These are phyloP conservation scores for Aphanomyces euteiches DNA, from an alignment of 352 stramenopile genomes.

Conservation along the genomic window DNA sequence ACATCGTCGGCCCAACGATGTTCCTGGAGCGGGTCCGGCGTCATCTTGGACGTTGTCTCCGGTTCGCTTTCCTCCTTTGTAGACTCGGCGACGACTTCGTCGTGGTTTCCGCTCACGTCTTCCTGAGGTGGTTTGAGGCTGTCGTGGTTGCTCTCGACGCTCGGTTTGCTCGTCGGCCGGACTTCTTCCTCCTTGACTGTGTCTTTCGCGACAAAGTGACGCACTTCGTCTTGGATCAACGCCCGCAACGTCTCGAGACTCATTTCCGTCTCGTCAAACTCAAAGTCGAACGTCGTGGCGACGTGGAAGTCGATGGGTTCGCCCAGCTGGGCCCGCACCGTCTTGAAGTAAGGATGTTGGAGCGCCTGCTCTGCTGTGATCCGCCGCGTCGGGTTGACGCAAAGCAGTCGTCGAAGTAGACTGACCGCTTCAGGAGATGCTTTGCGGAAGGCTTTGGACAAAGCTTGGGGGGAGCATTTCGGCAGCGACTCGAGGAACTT, in stretches of 20 bases:
- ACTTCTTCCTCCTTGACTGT: not conserved
- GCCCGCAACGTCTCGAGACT: constrained; percentile 52
- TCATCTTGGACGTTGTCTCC: constrained; percentile 34
- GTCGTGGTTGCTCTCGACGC: constrained; percentile 38
- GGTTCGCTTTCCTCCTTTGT: constrained; percentile 33
- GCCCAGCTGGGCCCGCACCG: constrained; percentile 60
- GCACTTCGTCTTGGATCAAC: constrained; percentile 76
- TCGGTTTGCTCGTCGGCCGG: not conserved
- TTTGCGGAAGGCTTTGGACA: constrained; percentile 63
- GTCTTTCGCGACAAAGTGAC: constrained; percentile 38
- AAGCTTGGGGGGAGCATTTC: constrained; percentile 60
- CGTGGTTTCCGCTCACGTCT: not conserved
- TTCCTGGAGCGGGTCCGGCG: not conserved
- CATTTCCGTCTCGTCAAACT: constrained; percentile 77
- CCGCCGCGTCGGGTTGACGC: constrained; percentile 88
- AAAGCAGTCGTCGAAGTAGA: constrained; percentile 61
- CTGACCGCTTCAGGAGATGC: constrained; percentile 66
- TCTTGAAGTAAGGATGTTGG: constrained; percentile 88
- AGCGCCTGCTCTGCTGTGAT: constrained; percentile 87
- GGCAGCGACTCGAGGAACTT: constrained; percentile 73
- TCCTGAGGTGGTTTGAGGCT: not conserved
- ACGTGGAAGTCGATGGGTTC: constrained; percentile 66
- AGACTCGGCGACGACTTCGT: constrained; percentile 23
- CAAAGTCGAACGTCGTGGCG: constrained; percentile 70
- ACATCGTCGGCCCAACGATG: not conserved